Percentiles rank a stretch among this genome's conserved stretches.
Conservation (phyloP, 148 eudicot species). For the Rhododendron kiyosumense region DNA sequence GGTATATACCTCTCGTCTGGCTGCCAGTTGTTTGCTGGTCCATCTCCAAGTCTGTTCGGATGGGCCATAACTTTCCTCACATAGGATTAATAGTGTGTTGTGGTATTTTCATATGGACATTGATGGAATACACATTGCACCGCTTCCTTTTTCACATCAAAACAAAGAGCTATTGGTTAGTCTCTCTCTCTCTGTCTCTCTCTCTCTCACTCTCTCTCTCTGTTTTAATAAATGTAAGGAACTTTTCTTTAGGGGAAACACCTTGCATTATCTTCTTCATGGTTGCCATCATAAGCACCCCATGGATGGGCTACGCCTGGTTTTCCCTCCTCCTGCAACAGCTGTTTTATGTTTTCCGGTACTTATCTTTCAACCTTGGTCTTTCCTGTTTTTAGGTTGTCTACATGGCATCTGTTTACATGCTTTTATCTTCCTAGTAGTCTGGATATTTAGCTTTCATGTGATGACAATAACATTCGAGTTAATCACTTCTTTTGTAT, state of each 20-base stretch:
- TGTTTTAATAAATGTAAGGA: neutral
- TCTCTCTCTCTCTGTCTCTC: constrained; percentile 1
- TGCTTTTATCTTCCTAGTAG: neutral
- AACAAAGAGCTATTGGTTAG: constrained; percentile 82
- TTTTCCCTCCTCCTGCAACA: constrained; percentile 92
- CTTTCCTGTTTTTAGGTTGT: neutral
- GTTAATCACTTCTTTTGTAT: neutral
- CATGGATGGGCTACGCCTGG: constrained; percentile 91
- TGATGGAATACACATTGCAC: constrained; percentile 78
- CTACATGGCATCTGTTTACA: neutral
- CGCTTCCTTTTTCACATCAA: constrained; percentile 94
- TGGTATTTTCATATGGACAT: constrained; percentile 82
- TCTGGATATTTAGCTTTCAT: neutral
- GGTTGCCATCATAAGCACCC: constrained; percentile 99
- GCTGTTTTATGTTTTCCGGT: constrained; percentile 70
- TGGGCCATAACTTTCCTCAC: constrained; percentile 46
- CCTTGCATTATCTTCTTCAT: constrained; percentile 85
- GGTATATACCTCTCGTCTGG: constrained; percentile 80
- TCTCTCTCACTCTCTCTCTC: neutral
- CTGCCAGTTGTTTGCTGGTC: constrained; percentile 79
- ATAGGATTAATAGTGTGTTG: constrained; percentile 37
- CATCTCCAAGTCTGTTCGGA: constrained; percentile 40
- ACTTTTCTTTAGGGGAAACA: constrained; percentile 53
- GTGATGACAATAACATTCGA: neutral
- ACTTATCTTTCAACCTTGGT: constrained; percentile 17